Base-by-base conservation (phyloP, 306 rosid genomes). In the Calophaca sinica region DNA sequence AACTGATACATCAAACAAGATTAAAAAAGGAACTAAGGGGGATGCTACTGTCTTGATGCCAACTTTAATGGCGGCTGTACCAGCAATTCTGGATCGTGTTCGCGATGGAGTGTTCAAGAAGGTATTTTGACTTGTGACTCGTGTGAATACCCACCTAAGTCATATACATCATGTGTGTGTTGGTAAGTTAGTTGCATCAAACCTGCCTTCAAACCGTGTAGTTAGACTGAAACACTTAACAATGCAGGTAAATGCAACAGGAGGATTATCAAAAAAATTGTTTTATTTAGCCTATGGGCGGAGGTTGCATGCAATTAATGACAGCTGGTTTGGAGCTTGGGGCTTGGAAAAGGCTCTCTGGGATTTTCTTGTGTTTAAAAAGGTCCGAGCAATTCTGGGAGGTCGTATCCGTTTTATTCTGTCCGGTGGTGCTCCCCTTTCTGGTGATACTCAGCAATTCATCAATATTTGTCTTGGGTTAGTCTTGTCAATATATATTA, bases 361-460 rank as follows among this genome's bases (percentile, higher is more conserved):
- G 98, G 41, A 86, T 68, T 75, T 88, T 71, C 87, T 94, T 61
- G 97, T 89, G 77, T 94, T 94, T 73, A 92, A 80, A 78, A 94
- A 92, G 85, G 92, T 94, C 72, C 94, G 77, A 58, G 96, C 96
- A 55, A 79, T 92, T 83, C 84, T 94, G 44, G 99, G 99, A 46
- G 98, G 99, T 15, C 88, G 73, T 11, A 81, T 94, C 64, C 96
- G 96, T 50, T 92, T 84, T 82, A 72, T 94, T 76, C 84, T 92
- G 38, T 94, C 96, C 74, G 99, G 99, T 46, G 99, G 99, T 74
- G 99, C 99, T 76, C 99, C 99, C 70, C 97, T 94, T 61, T 92
- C 99, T 66, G 79, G 78, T 66, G 93, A 90, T 83, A 88, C 97
- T 79, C 99, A 94, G 78, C 88, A 93, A 85, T 94, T 94, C 88